A percentile compares a stretch with the other conserved stretches of the same genome.
Evolutionary conservation across 2,329 filamentous ascomycete genomes (phyloP).

Genomic region (Penicillium sp.): DNA sequence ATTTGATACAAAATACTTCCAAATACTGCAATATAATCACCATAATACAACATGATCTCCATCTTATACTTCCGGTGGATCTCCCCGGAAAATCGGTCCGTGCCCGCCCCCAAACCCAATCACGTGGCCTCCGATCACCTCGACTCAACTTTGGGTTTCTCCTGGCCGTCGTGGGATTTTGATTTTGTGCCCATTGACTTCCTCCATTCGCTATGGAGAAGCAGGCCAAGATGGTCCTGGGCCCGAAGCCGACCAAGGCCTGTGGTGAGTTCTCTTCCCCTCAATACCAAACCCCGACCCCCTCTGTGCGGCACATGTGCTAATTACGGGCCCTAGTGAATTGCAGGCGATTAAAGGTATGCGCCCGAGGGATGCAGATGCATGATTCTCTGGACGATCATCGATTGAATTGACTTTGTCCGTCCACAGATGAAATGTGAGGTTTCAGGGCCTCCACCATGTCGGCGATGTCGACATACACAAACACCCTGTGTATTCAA

Average conservation of each 20-base stretch:
- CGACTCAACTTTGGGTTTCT: neutral
- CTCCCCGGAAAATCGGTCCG: constrained; percentile 5
- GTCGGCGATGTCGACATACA: constrained; percentile 32
- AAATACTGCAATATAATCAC: neutral
- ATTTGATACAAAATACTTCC: neutral
- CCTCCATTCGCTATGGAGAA: constrained; percentile 23
- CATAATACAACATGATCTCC: neutral
- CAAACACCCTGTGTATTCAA: constrained; percentile 31
- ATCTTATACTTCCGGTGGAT: neutral
- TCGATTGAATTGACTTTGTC: too few species aligned
- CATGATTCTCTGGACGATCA: neutral
- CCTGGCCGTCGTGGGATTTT: constrained; percentile 3
- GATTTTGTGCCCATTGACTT: neutral
- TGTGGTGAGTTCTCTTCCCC: constrained; percentile 27
- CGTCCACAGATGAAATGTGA: constrained; percentile 35
- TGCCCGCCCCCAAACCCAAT: constrained; percentile 7
- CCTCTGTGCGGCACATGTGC: neutral
- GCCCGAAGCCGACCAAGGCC: constrained; percentile 37
- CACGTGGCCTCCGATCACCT: constrained; percentile 19
- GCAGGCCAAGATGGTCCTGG: constrained; percentile 20
- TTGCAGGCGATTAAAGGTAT: constrained; percentile 36
- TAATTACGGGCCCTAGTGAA: constrained; percentile 29
- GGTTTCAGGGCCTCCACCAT: constrained; percentile 32
- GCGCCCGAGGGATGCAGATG: constrained; percentile 19
- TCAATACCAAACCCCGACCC: too few species aligned